Base-by-base conservation (phyloP, 371 early-diverging fungal species). In the Apophysomyces ossiformis region DNA sequence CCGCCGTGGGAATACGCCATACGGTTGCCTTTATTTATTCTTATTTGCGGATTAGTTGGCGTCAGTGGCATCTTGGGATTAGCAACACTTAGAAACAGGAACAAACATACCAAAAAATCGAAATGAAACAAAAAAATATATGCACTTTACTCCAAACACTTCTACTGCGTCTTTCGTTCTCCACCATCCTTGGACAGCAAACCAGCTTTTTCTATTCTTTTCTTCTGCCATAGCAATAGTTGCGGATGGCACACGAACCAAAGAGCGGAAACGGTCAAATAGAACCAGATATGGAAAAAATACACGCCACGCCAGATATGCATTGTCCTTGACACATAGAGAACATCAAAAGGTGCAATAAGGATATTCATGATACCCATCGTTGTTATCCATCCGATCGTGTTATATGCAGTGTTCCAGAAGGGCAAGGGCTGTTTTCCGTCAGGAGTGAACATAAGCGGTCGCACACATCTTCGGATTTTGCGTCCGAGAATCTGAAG, bases 1-100 rank as follows among this genome's bases (percentile, higher is more conserved):
- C 93, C 91, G 44, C 88, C 91, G 37, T 84, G 89, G 61, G 87
- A 88, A 74, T 94, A 89, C 73, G 93, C 95, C 8, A 92, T 96
- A 67, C 88, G 88, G 35, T 82, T 93, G 26, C 96, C 96, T 7
- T 88, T 94, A 32, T 78, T 89, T 36, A 75, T 95, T 59, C 79
- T 96, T 26, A 85, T 93, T 36, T 81, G 89, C 39, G 95, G 92
- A 12, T 69, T 93, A 39, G 85, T 91, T 0, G 87, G 80, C 35
- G 81, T 95, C 50, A 77, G 79, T 61, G 86, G 85, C 8, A 93
- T 95, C 79, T 77, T 95, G 58, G 82, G 92, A 32, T 78, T 92
- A 67, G 87, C 93, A 39, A 89, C 93, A 85, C 88, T 92, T 66
- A 87, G 90, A 78, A 88, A 87, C 44, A 85, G 82, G 66, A 84